Evolutionary conservation across 768 basidiomycete species (phyloP).

Genomic region (Gloeophyllum trabeum): DNA sequence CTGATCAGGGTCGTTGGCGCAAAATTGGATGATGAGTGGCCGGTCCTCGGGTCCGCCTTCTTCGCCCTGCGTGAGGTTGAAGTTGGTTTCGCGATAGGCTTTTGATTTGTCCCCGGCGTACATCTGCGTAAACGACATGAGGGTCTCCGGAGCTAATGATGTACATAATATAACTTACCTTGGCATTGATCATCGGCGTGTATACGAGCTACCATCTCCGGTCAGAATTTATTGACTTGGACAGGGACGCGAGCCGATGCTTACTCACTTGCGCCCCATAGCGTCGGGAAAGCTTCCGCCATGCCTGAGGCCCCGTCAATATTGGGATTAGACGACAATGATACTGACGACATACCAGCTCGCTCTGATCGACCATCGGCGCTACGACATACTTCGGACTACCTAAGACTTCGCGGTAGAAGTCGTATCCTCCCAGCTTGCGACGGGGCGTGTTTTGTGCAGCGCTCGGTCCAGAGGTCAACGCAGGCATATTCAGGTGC

Average conservation of each 20-base stretch:
- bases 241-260: conserved; percentile 1
- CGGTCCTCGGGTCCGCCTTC: conserved; percentile 77
- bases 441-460: too few species aligned
- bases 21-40: conserved; percentile 88
- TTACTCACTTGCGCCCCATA: conserved; percentile 68
- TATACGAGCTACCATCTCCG: conserved; percentile 56
- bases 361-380: conserved; percentile 98
- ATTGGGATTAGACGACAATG: background rate
- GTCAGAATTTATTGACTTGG: conserved; percentile 7
- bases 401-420: conserved; percentile 69
- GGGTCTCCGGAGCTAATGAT: background rate
- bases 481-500: too few species aligned
- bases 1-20: conserved; percentile 77
- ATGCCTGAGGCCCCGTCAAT: conserved; percentile 45
- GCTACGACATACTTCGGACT: conserved; percentile 87
- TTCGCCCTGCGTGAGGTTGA: conserved; percentile 61
- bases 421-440: conserved; percentile 73
- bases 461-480: too few species aligned
- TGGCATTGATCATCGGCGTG: conserved; percentile 97
- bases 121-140: conserved; percentile 40
- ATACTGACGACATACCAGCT: conserved; percentile 53
- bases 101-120: conserved; percentile 43
- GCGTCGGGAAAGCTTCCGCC: conserved; percentile 72
- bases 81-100: conserved; percentile 44
- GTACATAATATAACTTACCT: conserved; percentile 31